Conservation (phyloP, 2,329 filamentous ascomycete species). For the Stemphylium beticola region DNA sequence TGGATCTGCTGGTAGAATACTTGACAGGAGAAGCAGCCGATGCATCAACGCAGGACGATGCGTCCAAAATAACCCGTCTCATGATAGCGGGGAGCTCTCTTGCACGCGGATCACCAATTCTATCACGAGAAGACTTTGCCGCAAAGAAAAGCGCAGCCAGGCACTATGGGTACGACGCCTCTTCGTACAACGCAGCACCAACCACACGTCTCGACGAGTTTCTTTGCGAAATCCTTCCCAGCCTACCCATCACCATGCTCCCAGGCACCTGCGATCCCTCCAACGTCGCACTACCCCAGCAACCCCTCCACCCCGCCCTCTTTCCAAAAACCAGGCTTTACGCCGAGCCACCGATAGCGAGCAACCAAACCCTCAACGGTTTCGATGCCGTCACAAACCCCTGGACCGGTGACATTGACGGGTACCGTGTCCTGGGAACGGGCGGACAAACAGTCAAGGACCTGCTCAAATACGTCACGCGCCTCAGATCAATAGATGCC, state of each 20-base stretch:
- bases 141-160: conserved; percentile 63
- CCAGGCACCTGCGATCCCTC: conserved; percentile 86
- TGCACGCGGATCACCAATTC: conserved; percentile 55
- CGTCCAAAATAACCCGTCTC: conserved; percentile 77
- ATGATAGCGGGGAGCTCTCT: conserved; percentile 94
- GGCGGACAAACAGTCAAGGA: conserved; percentile 94
- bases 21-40: conserved; percentile 81
- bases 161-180: conserved; percentile 94
- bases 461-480: conserved; percentile 86
- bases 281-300: conserved; percentile 88
- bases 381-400: conserved; percentile 92
- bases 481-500: conserved; percentile 78
- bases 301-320: conserved; percentile 90
- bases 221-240: conserved; percentile 79
- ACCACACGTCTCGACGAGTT: conserved; percentile 85
- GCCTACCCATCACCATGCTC: conserved; percentile 85
- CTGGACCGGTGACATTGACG: conserved; percentile 88
- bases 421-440: conserved; percentile 84
- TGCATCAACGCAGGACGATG: conserved; percentile 62
- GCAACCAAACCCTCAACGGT: conserved; percentile 65
- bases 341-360: conserved; percentile 55
- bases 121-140: conserved; percentile 54
- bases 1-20: conserved; percentile 83
- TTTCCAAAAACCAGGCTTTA: conserved; percentile 79
- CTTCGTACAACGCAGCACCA: conserved; percentile 84